Evolutionary conservation across 257 asterid species (phyloP).

Genomic region (Vinca minor): DNA sequence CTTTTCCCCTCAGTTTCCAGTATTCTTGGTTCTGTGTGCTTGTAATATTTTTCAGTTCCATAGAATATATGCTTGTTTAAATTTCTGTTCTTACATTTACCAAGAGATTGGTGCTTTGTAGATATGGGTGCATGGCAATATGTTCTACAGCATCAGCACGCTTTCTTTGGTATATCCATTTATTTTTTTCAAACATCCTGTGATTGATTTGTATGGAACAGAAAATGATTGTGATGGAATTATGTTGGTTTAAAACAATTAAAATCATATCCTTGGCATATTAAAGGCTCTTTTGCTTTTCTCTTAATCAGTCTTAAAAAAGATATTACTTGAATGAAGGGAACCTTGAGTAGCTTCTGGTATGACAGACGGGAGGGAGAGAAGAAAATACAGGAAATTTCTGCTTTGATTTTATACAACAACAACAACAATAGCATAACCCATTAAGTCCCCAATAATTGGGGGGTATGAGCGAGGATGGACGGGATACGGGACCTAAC

Average conservation of each 20-base stretch:
- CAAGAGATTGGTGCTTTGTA: constrained; percentile 35
- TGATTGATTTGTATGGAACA: background rate
- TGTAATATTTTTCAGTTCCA: background rate
- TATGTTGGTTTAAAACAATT: background rate
- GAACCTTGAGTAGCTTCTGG: too few relatives aligned
- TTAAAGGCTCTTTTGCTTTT: background rate
- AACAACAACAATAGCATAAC: too few relatives aligned
- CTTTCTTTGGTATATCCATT: constrained; percentile 55
- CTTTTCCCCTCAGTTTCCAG: background rate
- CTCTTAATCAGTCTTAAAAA: background rate
- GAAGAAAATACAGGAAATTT: too few relatives aligned
- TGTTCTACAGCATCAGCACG: constrained; percentile 80
- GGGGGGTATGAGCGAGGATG: too few relatives aligned
- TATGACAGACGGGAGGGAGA: too few relatives aligned
- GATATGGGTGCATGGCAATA: constrained; percentile 89
- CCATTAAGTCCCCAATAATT: too few relatives aligned
- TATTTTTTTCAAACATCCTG: constrained; percentile 1
- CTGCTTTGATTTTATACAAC: too few relatives aligned
- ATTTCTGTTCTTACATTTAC: background rate
- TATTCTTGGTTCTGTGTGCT: background rate
- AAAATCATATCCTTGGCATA: background rate
- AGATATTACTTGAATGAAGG: background rate
- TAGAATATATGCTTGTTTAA: background rate
- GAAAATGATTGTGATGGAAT: background rate
- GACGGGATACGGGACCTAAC: too few relatives aligned